A percentile compares a stretch with the other conserved stretches of the same genome.
These are phyloP conservation scores for Neocallimastix lanati DNA, from an alignment of 192 early-diverging fungal genomes.

Conservation along the genomic window DNA sequence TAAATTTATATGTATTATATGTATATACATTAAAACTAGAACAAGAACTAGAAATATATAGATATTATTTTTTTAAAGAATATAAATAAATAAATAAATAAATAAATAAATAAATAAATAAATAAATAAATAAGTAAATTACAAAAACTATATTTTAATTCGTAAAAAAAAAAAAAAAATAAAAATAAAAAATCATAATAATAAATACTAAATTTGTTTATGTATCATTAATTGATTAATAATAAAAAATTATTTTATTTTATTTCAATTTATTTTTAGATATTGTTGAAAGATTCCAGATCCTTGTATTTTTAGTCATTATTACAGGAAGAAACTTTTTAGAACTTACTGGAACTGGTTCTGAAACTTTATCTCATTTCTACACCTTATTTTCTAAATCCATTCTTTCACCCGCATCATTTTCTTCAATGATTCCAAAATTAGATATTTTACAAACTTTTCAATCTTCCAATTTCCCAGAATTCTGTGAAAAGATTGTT, in stretches of 20 bases:
- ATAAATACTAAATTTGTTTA: background rate
- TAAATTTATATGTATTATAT: no score
- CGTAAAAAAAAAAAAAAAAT: background rate
- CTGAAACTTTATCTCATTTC: background rate
- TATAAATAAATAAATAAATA: no score
- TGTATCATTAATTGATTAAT: slow-evolving; percentile 2
- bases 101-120: no score
- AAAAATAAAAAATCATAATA: background rate
- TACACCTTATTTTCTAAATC: background rate
- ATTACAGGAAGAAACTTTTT: slow-evolving; percentile 80
- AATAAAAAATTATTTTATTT: slow-evolving; percentile 1
- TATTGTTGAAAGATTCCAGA: slow-evolving; percentile 90
- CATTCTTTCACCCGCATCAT: background rate
- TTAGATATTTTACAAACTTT: slow-evolving; percentile 2
- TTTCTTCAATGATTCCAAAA: background rate
- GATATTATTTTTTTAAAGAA: no score
- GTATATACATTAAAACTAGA: background rate
- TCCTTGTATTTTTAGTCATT: slow-evolving; percentile 67
- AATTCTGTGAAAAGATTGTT: background rate
- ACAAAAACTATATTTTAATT: no score
- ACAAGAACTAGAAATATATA: no score
- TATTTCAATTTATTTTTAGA: slow-evolving; percentile 22
- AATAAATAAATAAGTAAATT: no score
- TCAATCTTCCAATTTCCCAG: background rate
- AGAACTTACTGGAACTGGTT: slow-evolving; percentile 37